Evolutionary conservation across 2,329 filamentous ascomycete genomes (phyloP), one percentile per base, ranked within the genome.

Genomic region (Alternaria novae-zelandiae): DNA sequence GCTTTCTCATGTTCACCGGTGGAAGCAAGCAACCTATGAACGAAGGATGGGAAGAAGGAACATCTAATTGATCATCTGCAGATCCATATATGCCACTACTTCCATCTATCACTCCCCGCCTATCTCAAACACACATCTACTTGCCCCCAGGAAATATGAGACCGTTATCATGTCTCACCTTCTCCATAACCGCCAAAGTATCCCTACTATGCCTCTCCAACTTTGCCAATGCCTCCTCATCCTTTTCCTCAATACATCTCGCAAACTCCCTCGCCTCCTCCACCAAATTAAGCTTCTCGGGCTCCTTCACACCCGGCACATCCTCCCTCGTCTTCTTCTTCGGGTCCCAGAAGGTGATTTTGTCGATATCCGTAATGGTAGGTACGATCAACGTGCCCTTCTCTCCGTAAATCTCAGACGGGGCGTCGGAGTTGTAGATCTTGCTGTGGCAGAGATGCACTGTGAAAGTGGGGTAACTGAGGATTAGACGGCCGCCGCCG

Each of bases 221-320:
- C 71, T 75, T 76, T 51, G 63, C 72, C 46, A 79, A 70, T 13
- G 78, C 81, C 58, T 73, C 70, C 28, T 54, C 66, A 69, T 85
- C 83, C 63, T 70, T 70, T 58, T 79, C 70, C 12, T 77, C 68
- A 36, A 85, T 77, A 28, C 83, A 82, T 57, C 81, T 72, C 55
- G 81, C 83, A 73, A 82, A 82, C 68, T 83, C 82, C 28, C 70
- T 73, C 32, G 83, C 83, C 73, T 85, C 83, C 65, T 83, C 83
- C 64, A 80, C 77, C 74, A 85, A 72, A 65, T 84, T 85, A 41
- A 83, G 68, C 57, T 81, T 76, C 30, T 63, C 66, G 3, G 63
- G 64, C 63, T 79, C 78, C 59, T 79, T 79, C 56, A 75, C 66
- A 4, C 77, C 77, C 3, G 77, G 80, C 44, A 84, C 67, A 65